These are phyloP conservation scores for Vicia faba DNA, from an alignment of 306 rosid species.

Conservation along the genomic window DNA sequence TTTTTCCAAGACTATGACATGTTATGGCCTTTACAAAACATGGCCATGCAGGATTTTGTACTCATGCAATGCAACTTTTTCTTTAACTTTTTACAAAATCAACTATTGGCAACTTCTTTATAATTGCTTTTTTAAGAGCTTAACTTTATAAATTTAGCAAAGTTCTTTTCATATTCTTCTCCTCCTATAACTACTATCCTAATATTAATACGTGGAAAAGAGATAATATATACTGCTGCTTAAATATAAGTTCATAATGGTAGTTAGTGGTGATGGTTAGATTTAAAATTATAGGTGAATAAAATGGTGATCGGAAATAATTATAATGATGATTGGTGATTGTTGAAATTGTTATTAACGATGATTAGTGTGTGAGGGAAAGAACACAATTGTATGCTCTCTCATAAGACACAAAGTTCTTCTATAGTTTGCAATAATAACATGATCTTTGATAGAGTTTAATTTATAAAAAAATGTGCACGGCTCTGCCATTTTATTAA, in stretches of 20 bases:
- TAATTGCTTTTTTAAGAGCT: background rate
- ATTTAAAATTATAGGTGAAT: too few species aligned
- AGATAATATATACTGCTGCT: background rate
- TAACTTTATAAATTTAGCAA: background rate
- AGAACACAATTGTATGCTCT: too few species aligned
- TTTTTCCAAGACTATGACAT: conserved; percentile 25
- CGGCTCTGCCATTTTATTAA: too few species aligned
- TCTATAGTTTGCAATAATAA: too few species aligned
- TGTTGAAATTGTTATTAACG: too few species aligned
- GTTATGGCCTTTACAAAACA: background rate
- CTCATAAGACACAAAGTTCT: too few species aligned
- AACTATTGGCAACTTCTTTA: background rate
- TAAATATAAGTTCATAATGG: background rate
- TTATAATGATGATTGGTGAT: too few species aligned
- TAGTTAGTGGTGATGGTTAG: too few species aligned
- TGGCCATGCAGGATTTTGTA: background rate
- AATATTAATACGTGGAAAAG: background rate
- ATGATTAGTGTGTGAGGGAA: too few species aligned
- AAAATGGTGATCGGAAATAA: too few species aligned
- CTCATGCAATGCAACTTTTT: background rate
- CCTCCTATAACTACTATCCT: background rate
- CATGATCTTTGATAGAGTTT: too few species aligned
- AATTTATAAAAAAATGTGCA: too few species aligned
- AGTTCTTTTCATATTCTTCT: background rate
- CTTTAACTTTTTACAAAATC: background rate